Percentiles rank a stretch among this genome's conserved stretches.
Conservation (phyloP, 441 rosid species). For the Erodium trifolium region DNA sequence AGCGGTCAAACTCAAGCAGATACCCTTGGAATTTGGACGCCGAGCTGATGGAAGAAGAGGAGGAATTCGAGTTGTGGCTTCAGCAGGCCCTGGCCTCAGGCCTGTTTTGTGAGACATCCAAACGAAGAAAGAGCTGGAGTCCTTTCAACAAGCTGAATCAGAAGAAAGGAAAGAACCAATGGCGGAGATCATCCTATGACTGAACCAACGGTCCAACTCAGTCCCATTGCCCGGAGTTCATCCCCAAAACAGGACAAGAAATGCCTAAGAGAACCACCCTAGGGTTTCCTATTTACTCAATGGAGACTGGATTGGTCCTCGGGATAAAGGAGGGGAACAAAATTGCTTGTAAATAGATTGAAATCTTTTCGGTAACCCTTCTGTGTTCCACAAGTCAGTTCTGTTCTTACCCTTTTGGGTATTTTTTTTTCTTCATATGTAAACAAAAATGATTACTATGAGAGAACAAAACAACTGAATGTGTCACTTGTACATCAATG, state of each 20-base stretch:
- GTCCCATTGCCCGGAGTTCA: neutral
- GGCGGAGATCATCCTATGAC: slow-evolving; percentile 70
- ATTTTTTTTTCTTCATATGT: slow-evolving; percentile 8
- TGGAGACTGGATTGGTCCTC: neutral
- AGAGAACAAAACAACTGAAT: too few relatives aligned
- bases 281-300: too few relatives aligned
- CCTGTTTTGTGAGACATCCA: slow-evolving; percentile 78
- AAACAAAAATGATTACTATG: neutral
- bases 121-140: slow-evolving; percentile 97
- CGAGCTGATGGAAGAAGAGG: slow-evolving; percentile 88
- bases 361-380: neutral
- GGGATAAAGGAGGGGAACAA: neutral
- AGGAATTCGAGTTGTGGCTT: slow-evolving; percentile 88
- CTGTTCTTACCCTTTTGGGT: neutral
- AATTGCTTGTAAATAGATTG: slow-evolving; percentile 3
- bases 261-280: too few relatives aligned
- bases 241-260: neutral
- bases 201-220: neutral
- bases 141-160: slow-evolving; percentile 75
- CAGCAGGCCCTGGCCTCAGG: slow-evolving; percentile 95
- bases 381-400: neutral
- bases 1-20: slow-evolving; percentile 73
- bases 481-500: neutral
- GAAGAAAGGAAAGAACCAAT: slow-evolving; percentile 82
- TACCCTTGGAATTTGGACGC: slow-evolving; percentile 92